Base-by-base conservation (phyloP, 2,329 filamentous ascomycete genomes). In the Aureobasidium pullulans region DNA sequence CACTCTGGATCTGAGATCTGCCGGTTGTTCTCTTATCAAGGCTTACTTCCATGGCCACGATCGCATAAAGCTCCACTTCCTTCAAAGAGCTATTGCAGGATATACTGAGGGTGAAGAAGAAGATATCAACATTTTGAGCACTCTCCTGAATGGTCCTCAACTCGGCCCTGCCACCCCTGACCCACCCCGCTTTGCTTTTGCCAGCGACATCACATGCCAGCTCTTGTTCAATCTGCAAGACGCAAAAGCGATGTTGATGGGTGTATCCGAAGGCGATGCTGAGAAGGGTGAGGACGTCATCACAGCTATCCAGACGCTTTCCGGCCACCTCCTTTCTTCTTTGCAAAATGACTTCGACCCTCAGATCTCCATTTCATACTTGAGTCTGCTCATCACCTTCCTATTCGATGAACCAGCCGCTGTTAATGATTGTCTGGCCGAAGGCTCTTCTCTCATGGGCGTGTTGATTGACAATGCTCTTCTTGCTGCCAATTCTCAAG, bases 251-350 rank as follows among this genome's bases (percentile, higher is more conserved):
- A 79, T 88, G 52, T 85, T 92, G 16, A 90, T 95, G 81, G 81
- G 82, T 23, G 85, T 99, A 19, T 90, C 86, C 0, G 93, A 97
- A 73, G 94, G 94, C 10, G 90, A 97, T 71, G 89, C 89, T 23
- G 86, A 87, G 36, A 89, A 81, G 65, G 94, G 93, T 4, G 94
- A 99, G 75, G 94, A 99, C 72, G 90, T 96, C 11, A 87, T 99
- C 11, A 96, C 93, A 0, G 90, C 90, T 68, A 90, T 99, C 53
- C 94, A 99, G 72, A 88, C 86, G 1, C 82, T 97, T 61, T 84
- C 91, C 8, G 88, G 88, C 4, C 93, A 96, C 69, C 79, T 99
- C n/a, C 83, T 96, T 36, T 84, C 85, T 54, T 88, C 88, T 4
- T 78, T 96, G 15, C 85, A 90, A 66, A 83, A 86, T 40, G 83